These are phyloP conservation scores for Globisporangium ultimum DNA, from an alignment of 352 stramenopile genomes.

Conservation along the genomic window DNA sequence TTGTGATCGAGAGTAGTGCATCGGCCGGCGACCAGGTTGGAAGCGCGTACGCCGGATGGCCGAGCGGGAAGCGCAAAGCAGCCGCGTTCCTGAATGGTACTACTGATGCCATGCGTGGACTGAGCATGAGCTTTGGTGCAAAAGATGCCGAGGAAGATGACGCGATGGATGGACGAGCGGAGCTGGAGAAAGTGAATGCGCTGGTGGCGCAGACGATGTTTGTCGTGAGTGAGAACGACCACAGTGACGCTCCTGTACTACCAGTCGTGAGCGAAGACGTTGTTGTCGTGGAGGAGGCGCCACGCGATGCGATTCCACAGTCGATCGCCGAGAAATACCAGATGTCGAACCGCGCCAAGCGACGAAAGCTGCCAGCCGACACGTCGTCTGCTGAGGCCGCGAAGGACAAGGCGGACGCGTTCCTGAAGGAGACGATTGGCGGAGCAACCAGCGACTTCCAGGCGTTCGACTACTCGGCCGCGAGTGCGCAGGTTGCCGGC, in stretches of 20 bases:
- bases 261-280: slow-evolving; percentile 4
- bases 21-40: slow-evolving; percentile 19
- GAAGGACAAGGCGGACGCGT: slow-evolving; percentile 36
- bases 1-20: slow-evolving; percentile 6
- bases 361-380: slow-evolving; percentile 43
- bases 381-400: slow-evolving; percentile 26
- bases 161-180: slow-evolving; percentile 13
- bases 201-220: slow-evolving; percentile 59
- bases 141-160: neutral
- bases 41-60: slow-evolving; percentile 56
- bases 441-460: slow-evolving; percentile 17
- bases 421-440: slow-evolving; percentile 41
- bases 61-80: slow-evolving; percentile 52
- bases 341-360: slow-evolving; percentile 63
- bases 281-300: slow-evolving; percentile 12
- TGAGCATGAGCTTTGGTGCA: slow-evolving; percentile 13
- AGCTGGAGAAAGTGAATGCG: slow-evolving; percentile 55
- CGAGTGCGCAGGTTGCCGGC: slow-evolving; percentile 34
- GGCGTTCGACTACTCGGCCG: slow-evolving; percentile 56
- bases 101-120: neutral
- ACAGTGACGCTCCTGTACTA: slow-evolving; percentile 1
- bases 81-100: slow-evolving; percentile 11
- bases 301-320: slow-evolving; percentile 31
- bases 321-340: slow-evolving; percentile 80
- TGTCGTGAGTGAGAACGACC: slow-evolving; percentile 47